These are phyloP conservation scores for Podaxis rugospora DNA, from an alignment of 768 basidiomycete species.

Conservation along the genomic window DNA sequence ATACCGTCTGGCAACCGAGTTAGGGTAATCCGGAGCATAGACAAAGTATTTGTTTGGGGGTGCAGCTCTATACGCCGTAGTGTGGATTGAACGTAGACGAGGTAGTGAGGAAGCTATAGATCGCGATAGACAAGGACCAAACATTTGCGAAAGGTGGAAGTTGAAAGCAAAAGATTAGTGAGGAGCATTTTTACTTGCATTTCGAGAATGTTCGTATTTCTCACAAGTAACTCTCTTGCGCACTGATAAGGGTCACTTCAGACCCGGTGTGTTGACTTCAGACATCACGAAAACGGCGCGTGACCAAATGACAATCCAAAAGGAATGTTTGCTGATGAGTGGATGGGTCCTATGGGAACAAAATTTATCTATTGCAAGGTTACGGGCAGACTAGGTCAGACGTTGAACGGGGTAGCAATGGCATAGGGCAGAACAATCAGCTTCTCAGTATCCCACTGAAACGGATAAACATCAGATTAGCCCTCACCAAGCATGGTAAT, in stretches of 20 bases:
- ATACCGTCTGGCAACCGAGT: conserved; percentile 37
- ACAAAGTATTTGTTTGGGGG: conserved; percentile 38
- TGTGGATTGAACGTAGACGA: neutral
- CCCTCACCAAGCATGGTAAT: neutral
- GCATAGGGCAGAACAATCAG: conserved; percentile 43
- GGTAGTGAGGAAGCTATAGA: neutral
- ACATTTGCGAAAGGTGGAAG: neutral
- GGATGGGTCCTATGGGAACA: neutral
- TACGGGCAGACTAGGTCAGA: neutral
- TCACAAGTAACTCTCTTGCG: neutral
- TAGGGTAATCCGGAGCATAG: conserved; percentile 48
- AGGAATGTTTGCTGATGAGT: no score
- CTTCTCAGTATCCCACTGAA: conserved; percentile 56
- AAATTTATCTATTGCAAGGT: neutral
- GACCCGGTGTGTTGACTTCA: neutral
- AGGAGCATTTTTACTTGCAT: neutral
- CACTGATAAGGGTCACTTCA: neutral
- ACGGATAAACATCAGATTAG: neutral
- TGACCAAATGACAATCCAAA: no score
- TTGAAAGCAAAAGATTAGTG: neutral
- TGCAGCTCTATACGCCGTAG: neutral
- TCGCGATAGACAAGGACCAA: neutral
- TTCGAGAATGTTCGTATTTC: neutral
- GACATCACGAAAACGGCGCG: neutral
- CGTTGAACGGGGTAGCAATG: conserved; percentile 26